A percentile compares a stretch with the other conserved stretches of the same genome.
These are phyloP conservation scores for Zymoseptoria ardabiliae DNA, from an alignment of 2,329 filamentous ascomycete species.

Conservation along the genomic window DNA sequence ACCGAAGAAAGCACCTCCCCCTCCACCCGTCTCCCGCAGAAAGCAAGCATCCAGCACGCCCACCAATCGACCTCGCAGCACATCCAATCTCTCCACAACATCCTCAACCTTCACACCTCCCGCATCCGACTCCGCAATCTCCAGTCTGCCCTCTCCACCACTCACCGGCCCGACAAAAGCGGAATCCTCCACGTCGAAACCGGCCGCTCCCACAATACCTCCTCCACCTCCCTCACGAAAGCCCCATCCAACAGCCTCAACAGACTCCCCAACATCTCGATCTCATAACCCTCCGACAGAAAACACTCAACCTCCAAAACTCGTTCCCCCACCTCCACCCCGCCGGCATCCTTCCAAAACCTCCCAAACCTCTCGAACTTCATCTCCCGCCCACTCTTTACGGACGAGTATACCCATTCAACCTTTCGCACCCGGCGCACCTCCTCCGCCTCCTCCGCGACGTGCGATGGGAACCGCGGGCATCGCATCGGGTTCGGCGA, in stretches of 20 bases:
- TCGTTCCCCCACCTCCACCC: constrained; percentile 22
- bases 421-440: constrained; percentile 7
- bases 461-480: constrained; percentile 11
- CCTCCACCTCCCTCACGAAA: constrained; percentile 27
- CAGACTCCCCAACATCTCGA: background rate
- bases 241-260: constrained; percentile 6
- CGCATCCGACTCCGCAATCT: background rate
- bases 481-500: constrained; percentile 8
- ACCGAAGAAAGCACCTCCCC: constrained; percentile 36
- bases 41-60: constrained; percentile 29
- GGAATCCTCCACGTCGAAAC: constrained; percentile 4
- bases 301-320: constrained; percentile 10
- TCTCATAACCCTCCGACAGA: constrained; percentile 2
- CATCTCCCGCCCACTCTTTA: constrained; percentile 12
- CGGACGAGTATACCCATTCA: constrained; percentile 11
- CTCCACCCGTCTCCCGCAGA: constrained; percentile 39
- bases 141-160: constrained; percentile 1
- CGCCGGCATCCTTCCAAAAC: constrained; percentile 20
- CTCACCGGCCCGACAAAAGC: background rate
- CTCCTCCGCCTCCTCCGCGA: constrained; percentile 26
- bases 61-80: constrained; percentile 18
- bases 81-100: constrained; percentile 19
- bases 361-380: constrained; percentile 10
- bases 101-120: background rate
- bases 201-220: constrained; percentile 16